Base-by-base conservation (phyloP, 345 rosid genomes). In the Raphanus raphanistrum region DNA sequence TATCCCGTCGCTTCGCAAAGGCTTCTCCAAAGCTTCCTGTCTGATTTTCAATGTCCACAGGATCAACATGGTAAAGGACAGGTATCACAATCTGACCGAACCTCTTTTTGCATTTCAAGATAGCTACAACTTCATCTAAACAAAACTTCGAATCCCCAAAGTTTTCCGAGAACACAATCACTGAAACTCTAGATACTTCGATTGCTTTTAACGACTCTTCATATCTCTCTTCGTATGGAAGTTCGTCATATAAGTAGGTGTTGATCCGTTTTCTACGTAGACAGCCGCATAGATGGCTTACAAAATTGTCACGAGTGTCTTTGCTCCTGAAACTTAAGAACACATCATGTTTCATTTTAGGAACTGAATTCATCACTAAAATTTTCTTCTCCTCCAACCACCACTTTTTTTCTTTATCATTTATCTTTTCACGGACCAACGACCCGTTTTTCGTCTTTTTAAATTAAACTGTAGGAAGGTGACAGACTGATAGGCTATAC, bases 1-100 rank as follows among this genome's bases (percentile, higher is more conserved):
- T 62, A 8, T 69, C 74, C 0, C 13, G 12, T 15, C 54, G 72
- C 55, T 69, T 63, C 28, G 63, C 64, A 8, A 82, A 82, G 3
- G 52, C 26, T 35, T 72, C 76, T 63, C 72, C 81, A 29, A 82
- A 82, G 55, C 54, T 48, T 64, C 81, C 85, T 17, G 62, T 57
- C 32, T 83, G 83, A 28, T 79, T 72, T 15, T 75, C 72, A 8
- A 68, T 63, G 4, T 72, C 83, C 1, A 78, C 48, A 55, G 81
- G 83, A 68, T 72, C 77, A 41, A 82, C 76, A 58, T 61, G 54
- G 76, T 78, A 78, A 76, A 78, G 76, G 6, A 82, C 71, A 61
- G 83, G 85, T 61, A 82, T 48, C 9, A 79, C 85, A 32, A 80
- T 73, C 66, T 83, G 66, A 57, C 77, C 74, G 12, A 71, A 45